Evolutionary conservation across 352 stramenopile species (phyloP), one percentile per base, ranked within the genome.

Genomic region (Blastocystis sp.): DNA sequence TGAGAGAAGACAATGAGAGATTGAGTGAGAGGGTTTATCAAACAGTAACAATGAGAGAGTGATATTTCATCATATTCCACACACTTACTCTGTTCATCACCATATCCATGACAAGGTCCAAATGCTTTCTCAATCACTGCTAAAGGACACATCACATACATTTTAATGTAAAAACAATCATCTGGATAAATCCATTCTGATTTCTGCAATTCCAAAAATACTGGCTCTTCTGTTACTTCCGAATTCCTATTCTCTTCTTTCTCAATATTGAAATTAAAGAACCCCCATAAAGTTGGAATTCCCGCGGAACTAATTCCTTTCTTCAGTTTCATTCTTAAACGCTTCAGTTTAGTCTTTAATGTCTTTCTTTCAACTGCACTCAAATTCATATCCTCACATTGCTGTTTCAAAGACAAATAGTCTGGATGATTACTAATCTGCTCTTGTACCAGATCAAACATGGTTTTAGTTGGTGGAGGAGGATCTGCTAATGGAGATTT

Each of bases 301-400:
- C 63, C 46, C n/a, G 57, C 54, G 32, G 37, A 52, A 52, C 52
- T 32, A 9, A 24, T 3, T 39, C 49, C 32, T 32, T 67, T 81
- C 56, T 63, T 56, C 6, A 81, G 42, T 81, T 97, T 97, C 90
- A 97, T 93, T 19, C 93, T 89, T 83, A 97, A 95, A 83, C 95
- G 95, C 90, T 97, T 97, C 14, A 97, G 90, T 88, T 94, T 93
- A 80, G 95, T 95, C 89, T 95, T 97, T 42, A 98, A 89, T 73
- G 93, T 93, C 88, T 97, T 97, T 88, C 95, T 92, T 39, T 97
- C 95, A 32, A 96, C 93, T 49, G 91, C 91, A 5, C 91, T 92
- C 29, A 95, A 59, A 43, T 89, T 83, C 9, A 69, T 43, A n/a
- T 56, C 73, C 49, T 83, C 77, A 29, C 24, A 81, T 24, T 86